phyloP scores from a whole-genome alignment of 495 filamentous ascomycete species.

The Penicillium arizonense region DNA sequence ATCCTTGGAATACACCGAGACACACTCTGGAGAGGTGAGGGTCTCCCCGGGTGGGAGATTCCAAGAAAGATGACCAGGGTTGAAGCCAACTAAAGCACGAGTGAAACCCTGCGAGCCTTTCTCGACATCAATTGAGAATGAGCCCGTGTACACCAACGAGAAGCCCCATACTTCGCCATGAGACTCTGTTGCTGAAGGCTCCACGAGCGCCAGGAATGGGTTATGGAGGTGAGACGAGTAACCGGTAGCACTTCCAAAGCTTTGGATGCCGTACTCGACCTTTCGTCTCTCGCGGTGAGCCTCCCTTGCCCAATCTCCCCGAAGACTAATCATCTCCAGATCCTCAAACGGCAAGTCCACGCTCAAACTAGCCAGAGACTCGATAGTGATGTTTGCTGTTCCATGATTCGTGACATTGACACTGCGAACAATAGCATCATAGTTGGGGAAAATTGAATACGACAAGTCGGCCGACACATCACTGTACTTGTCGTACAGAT shows the following conservation, averaged over 20 bases:
- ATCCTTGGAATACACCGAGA: conserved; percentile 50
- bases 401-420: conserved; percentile 52
- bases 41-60: conserved; percentile 42
- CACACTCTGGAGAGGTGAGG: conserved; percentile 52
- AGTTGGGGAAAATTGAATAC: conserved; percentile 54
- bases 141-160: conserved; percentile 53
- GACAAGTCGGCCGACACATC: conserved; percentile 47
- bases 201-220: conserved; percentile 50
- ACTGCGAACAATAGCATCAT: conserved; percentile 53
- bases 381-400: conserved; percentile 40
- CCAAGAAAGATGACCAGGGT: conserved; percentile 51
- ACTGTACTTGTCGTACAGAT: conserved; percentile 50
- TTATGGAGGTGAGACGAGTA: conserved; percentile 56
- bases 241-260: conserved; percentile 49
- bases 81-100: conserved; percentile 49
- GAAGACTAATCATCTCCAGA: conserved; percentile 51
- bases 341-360: conserved; percentile 52
- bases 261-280: conserved; percentile 37
- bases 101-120: conserved; percentile 54
- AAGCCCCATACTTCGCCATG: conserved; percentile 54
- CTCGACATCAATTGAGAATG: conserved; percentile 50
- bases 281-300: conserved; percentile 35
- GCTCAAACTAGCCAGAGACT: conserved; percentile 51
- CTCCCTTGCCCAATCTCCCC: conserved; percentile 54
- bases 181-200: conserved; percentile 50